phyloP scores from a whole-genome alignment of 805 yeast genomes.

The Ogataea populi-albae region DNA sequence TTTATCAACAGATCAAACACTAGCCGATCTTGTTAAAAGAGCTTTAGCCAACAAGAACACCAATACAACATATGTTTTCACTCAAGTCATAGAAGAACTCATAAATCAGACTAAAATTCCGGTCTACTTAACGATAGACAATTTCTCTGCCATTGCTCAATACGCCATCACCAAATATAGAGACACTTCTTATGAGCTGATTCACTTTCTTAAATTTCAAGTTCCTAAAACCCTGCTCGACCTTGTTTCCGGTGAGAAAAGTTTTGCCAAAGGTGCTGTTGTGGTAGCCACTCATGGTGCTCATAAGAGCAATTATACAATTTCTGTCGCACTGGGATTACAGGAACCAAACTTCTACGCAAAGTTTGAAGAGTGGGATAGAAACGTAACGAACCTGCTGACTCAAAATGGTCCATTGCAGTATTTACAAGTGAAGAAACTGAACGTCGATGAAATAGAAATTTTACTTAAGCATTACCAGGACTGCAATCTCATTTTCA shows the following conservation, averaged over 20 bases:
- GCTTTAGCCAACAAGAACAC: slow-evolving; percentile 22
- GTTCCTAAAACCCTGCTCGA: slow-evolving; percentile 56
- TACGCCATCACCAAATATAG: slow-evolving; percentile 57
- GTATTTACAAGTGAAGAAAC: slow-evolving; percentile 39
- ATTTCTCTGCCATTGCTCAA: slow-evolving; percentile 61
- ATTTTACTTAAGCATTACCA: slow-evolving; percentile 40
- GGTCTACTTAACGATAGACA: slow-evolving; percentile 69
- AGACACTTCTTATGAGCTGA: slow-evolving; percentile 49
- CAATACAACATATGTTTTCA: slow-evolving; percentile 45
- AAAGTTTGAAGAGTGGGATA: slow-evolving; percentile 47
- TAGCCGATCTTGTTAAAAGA: slow-evolving; percentile 43
- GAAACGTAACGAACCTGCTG: slow-evolving; percentile 49
- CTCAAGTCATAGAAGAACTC: slow-evolving; percentile 55
- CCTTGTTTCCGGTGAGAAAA: slow-evolving; percentile 48
- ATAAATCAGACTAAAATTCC: slow-evolving; percentile 49
- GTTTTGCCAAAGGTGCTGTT: slow-evolving; percentile 61
- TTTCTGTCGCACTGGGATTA: slow-evolving; percentile 52
- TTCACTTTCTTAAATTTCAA: slow-evolving; percentile 63
- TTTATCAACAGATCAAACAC: slow-evolving; percentile 23
- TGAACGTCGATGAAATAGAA: slow-evolving; percentile 44
- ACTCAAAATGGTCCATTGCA: slow-evolving; percentile 26
- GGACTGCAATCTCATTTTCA: slow-evolving; percentile 38
- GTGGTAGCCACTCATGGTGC: slow-evolving; percentile 60
- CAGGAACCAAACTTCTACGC: slow-evolving; percentile 56
- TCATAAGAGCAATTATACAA: slow-evolving; percentile 51